Evolutionary conservation across 1,139 yeast species (phyloP), one percentile per base, ranked within the genome.

Genomic region (Candida neerlandica): DNA sequence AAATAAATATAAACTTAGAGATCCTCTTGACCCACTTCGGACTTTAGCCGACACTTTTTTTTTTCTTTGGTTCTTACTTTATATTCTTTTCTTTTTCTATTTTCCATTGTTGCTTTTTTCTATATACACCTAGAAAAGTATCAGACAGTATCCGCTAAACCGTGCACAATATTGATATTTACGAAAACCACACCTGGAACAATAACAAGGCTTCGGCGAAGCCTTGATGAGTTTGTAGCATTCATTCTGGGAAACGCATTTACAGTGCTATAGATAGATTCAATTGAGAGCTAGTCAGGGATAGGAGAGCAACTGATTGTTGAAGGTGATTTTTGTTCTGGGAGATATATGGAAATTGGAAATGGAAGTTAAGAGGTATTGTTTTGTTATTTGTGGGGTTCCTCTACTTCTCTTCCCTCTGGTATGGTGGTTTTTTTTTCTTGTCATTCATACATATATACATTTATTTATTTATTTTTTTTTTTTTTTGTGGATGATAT

Each of bases 11-110:
- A 34, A 34, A 12, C 23, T 34, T 23, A n/a, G 38, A 34, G 38
- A 34, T 34, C 38, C 23, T 9, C 23, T 34, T 34, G 38, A 34
- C 38, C 38, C 38, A 34, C 38, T 34, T 34, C 38, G 38, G 38
- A 34, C 12, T 34, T 34, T 16, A 34, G 38, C 38, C 21, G 38
- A 34, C 38, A 34, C 19, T 34, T 34, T 34, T 34, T 34, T 34
- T 12, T 18, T 34, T n/a, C 33, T 14, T 16, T 1, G 11, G 4
- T 4, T 33, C 19, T 33, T 6, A n/a, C n/a, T 6, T 14, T 33
- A 15, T 14, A 4, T 33, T 10, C 37, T 14, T 14, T 14, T 34
- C n/a, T 12, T 34, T 34, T 18, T 32, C 15, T 14, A 32, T 14
- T 32, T 14, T 34, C 12, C 23, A 16, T 10, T 18, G 38, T 34